Percentiles rank a stretch among this genome's conserved stretches.
These are phyloP conservation scores for Purpureocillium takamizusanense DNA, from an alignment of 2,329 filamentous ascomycete genomes.

Conservation along the genomic window DNA sequence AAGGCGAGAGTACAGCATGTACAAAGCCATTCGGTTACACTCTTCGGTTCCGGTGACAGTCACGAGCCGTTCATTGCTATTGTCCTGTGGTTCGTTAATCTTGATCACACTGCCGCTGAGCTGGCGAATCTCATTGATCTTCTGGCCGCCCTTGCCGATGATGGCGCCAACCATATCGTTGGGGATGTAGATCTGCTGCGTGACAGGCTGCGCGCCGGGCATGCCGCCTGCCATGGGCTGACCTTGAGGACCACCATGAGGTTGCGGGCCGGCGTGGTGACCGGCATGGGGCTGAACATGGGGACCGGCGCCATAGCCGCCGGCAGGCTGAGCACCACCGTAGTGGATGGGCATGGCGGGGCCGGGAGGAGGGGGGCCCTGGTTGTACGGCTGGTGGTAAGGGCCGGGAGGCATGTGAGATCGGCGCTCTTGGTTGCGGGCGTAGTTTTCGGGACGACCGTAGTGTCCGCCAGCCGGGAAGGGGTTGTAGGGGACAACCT, in stretches of 20 bases:
- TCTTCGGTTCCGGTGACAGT: constrained; percentile 97
- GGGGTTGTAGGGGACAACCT: constrained; percentile 95
- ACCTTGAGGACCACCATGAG: constrained; percentile 57
- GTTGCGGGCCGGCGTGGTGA: constrained; percentile 47
- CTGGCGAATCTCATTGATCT: constrained; percentile 98
- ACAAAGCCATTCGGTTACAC: constrained; percentile 99
- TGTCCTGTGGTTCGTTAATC: constrained; percentile 98
- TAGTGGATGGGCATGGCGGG: constrained; percentile 70
- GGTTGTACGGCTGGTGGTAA: constrained; percentile 63
- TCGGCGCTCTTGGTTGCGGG: constrained; percentile 62
- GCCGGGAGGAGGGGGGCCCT: constrained; percentile 49
- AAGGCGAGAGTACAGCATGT: constrained; percentile 97
- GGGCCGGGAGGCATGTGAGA: constrained; percentile 69
- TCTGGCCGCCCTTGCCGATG: constrained; percentile 95
- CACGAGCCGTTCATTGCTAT: constrained; percentile 94
- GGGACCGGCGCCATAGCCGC: constrained; percentile 71
- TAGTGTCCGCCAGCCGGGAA: constrained; percentile 90
- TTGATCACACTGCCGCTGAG: constrained; percentile 98
- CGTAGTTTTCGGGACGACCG: constrained; percentile 80
- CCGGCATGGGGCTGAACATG: constrained; percentile 62
- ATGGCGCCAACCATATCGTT: constrained; percentile 99
- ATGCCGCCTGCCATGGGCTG: constrained; percentile 64
- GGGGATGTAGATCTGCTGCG: constrained; percentile 97
- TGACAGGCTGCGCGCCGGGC: constrained; percentile 55
- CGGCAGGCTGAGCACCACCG: constrained; percentile 61